A percentile compares a stretch with the other conserved stretches of the same genome.
phyloP scores from a whole-genome alignment of 2,329 filamentous ascomycete genomes.

The Herpotrichia juniperi region DNA sequence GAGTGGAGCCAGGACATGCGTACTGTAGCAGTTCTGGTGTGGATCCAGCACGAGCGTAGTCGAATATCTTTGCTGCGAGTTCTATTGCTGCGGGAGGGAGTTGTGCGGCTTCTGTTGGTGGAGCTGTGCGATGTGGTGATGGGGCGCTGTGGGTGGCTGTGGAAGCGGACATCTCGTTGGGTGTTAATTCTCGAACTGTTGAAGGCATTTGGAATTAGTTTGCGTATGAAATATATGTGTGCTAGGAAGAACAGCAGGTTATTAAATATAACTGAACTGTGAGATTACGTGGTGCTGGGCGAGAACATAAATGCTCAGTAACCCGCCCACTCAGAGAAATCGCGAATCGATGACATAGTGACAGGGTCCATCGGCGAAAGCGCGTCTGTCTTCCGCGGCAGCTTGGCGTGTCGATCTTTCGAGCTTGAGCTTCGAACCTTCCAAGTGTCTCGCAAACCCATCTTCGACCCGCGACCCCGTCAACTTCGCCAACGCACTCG shows the following conservation, averaged over 20 bases:
- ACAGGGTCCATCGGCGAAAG: conserved; percentile 5
- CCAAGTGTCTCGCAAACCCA: too few relatives aligned
- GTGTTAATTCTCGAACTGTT: conserved; percentile 9
- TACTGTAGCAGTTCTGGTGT: conserved; percentile 66
- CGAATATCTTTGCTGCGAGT: conserved; percentile 70
- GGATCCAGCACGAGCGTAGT: conserved; percentile 67
- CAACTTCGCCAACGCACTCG: background rate
- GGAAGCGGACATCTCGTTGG: conserved; percentile 8
- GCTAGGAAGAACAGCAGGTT: too few relatives aligned
- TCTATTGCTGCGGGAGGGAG: conserved; percentile 70
- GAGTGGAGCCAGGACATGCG: too few relatives aligned
- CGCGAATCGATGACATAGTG: conserved; percentile 34
- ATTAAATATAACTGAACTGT: too few relatives aligned
- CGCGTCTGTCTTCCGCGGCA: conserved; percentile 1
- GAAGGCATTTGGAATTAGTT: conserved; percentile 3
- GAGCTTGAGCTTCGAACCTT: conserved; percentile 2
- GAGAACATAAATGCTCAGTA: conserved; percentile 18
- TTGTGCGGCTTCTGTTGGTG: conserved; percentile 45
- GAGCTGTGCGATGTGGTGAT: conserved; percentile 60
- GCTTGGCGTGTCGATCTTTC: background rate
- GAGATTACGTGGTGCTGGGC: conserved; percentile 11
- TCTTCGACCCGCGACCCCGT: background rate
- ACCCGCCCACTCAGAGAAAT: background rate
- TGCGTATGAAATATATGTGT: too few relatives aligned
- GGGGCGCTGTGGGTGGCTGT: conserved; percentile 4